Evolutionary conservation across 1,139 yeast genomes (phyloP).

Genomic region (Debaryomyces subglobosus): DNA sequence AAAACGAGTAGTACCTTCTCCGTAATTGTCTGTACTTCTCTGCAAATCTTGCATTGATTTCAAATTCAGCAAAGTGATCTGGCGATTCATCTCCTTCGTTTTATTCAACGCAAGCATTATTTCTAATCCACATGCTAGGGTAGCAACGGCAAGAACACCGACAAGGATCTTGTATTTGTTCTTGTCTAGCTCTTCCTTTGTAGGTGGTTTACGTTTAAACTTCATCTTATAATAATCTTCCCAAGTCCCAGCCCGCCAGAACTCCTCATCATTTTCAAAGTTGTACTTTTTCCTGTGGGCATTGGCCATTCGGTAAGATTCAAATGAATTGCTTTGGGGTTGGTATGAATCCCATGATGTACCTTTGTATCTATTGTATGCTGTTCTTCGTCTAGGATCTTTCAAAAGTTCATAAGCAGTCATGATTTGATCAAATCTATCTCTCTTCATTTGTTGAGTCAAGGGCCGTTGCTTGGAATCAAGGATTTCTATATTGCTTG

Average conservation of each 20-base stretch:
- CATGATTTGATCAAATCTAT: conserved; percentile 69
- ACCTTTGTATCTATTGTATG: conserved; percentile 31
- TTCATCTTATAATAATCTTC: conserved; percentile 59
- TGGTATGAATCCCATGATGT: conserved; percentile 32
- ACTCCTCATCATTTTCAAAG: conserved; percentile 45
- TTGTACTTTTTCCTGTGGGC: conserved; percentile 38
- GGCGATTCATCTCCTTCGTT: conserved; percentile 33
- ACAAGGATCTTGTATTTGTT: conserved; percentile 50
- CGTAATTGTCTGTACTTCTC: conserved; percentile 56
- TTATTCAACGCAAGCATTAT: conserved; percentile 45
- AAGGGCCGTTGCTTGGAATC: conserved; percentile 31
- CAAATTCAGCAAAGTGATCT: conserved; percentile 41
- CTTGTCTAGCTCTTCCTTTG: conserved; percentile 44
- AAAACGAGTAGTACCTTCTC: conserved; percentile 36
- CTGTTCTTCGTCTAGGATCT: conserved; percentile 51
- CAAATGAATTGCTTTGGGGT: conserved; percentile 46
- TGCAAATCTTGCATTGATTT: conserved; percentile 50
- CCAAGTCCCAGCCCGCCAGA: conserved; percentile 76
- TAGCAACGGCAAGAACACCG: conserved; percentile 44
- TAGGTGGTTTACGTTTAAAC: conserved; percentile 41
- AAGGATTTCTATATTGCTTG: conserved; percentile 28
- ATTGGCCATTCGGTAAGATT: conserved; percentile 44
- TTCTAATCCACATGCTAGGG: conserved; percentile 47
- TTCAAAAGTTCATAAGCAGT: conserved; percentile 74
- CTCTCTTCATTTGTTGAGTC: conserved; percentile 47